A percentile compares a stretch with the other conserved stretches of the same genome.
Conservation (phyloP, 106 monocot genomes). For the Phalaenopsis aphrodite region DNA sequence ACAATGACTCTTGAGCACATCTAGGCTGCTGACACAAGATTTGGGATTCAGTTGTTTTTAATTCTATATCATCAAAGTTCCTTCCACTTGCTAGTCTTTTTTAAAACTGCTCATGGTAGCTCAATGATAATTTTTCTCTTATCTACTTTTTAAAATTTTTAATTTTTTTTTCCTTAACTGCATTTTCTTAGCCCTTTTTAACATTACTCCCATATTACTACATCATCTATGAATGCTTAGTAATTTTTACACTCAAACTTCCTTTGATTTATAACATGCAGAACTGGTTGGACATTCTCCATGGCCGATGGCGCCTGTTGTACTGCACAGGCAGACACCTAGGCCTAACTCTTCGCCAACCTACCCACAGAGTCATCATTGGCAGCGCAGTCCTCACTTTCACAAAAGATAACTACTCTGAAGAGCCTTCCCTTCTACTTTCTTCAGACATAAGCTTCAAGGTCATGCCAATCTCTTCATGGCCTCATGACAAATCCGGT, state of each 20-base stretch:
- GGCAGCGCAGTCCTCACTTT: slow-evolving; percentile 50
- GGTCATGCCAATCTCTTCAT: slow-evolving; percentile 47
- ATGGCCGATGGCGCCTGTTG: slow-evolving; percentile 86
- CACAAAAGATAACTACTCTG: slow-evolving; percentile 16
- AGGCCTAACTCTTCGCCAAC: slow-evolving; percentile 80
- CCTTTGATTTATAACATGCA: slow-evolving; percentile 12
- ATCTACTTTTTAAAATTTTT: too few relatives aligned
- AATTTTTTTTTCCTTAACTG: neutral
- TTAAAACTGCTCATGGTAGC: neutral
- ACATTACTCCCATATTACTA: neutral
- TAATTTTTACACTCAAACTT: too few relatives aligned
- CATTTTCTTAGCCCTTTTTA: neutral
- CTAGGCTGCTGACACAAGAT: too few relatives aligned
- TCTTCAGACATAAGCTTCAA: slow-evolving; percentile 62
- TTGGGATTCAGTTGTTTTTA: too few relatives aligned
- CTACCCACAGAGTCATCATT: slow-evolving; percentile 56
- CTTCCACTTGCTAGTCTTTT: too few relatives aligned
- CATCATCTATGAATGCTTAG: neutral
- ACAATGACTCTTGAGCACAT: too few relatives aligned
- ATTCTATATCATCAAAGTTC: too few relatives aligned
- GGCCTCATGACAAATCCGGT: slow-evolving; percentile 94
- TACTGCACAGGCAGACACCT: slow-evolving; percentile 89
- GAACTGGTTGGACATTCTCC: slow-evolving; percentile 65
- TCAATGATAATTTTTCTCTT: neutral
- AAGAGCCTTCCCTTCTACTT: slow-evolving; percentile 19